Base-by-base conservation (phyloP, 257 asterid genomes). In the Coffea eugenioides region DNA sequence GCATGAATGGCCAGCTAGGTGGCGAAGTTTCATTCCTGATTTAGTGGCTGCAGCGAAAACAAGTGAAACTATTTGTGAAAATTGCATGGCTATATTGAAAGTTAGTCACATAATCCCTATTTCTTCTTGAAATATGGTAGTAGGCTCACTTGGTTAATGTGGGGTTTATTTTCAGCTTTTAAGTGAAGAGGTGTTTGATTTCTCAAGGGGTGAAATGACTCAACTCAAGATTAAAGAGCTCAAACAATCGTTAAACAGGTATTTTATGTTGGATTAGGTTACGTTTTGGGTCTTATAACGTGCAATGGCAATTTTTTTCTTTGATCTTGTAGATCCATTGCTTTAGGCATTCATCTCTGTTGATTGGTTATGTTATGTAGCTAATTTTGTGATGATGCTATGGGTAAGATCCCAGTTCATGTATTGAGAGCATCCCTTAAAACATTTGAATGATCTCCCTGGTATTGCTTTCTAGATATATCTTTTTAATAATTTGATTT, bases 141-240 rank as follows among this genome's bases (percentile, higher is more conserved):
- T 56, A n/a, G 62, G 65, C 74, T 71, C 76, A 56, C 70, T 62
- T 79, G 39, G 70, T 76, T 79, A 72, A 87, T 82, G 11, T 27
- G 18, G 52, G 31, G 39, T 79, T 82, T 54, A 56, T 82, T 88
- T 34, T 39, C 91, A 96, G 99, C 99, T 96, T 87, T 90, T 96
- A n/a, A 96, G 99, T 74, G 99, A 96, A 84, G 99, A 96, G 90
- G 99, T 96, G 31, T 96, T 96, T 36, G 99, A 96, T 87, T 96
- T 96, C 92, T 96, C 99, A 61, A 91, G 99, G 85, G 99, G 99
- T 83, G 98, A 94, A 88, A 91, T 96, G 99, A 96, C 99, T 77
- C 99, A 92, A 72, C 99, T 82, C 84, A 96, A 96, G 94, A 96
- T 96, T 72, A 96, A 92, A 86, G 99, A 96, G 88, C 92, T 96